Evolutionary conservation across 176 grass and related monocot species (phyloP).

Genomic region (Tillandsia fasciculata): DNA sequence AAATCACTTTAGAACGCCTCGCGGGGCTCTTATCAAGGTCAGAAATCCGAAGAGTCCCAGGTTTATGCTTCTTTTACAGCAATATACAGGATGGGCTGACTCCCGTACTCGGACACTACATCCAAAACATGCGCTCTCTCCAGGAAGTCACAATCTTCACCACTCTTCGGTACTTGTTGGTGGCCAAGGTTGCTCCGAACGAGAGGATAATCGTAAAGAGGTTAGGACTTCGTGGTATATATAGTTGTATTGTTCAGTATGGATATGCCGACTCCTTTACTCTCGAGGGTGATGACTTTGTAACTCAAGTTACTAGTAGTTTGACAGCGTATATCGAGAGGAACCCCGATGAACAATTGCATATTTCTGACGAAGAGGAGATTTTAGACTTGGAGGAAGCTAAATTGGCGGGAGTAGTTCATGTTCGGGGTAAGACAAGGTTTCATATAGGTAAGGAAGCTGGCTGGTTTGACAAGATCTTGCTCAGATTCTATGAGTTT

Average conservation of each 20-base stretch:
- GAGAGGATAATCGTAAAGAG: constrained; percentile 26
- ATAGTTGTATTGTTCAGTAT: constrained; percentile 30
- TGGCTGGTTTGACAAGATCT: constrained; percentile 41
- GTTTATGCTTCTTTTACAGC: constrained; percentile 41
- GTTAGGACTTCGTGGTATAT: constrained; percentile 15
- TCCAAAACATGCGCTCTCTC: constrained; percentile 27
- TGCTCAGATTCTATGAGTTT: constrained; percentile 71
- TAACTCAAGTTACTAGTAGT: constrained; percentile 30
- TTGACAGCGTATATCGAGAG: constrained; percentile 23
- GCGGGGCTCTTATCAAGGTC: background rate
- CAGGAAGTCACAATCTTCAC: constrained; percentile 35
- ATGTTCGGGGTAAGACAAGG: constrained; percentile 65
- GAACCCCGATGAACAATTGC: background rate
- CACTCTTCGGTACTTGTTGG: constrained; percentile 31
- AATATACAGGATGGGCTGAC: constrained; percentile 40
- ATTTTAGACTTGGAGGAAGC: constrained; percentile 38
- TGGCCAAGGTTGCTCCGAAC: constrained; percentile 24
- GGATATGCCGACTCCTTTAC: constrained; percentile 37
- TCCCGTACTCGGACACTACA: constrained; percentile 43
- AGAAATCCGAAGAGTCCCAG: constrained; percentile 5
- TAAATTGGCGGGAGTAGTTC: constrained; percentile 32
- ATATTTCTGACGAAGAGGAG: constrained; percentile 18
- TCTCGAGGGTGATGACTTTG: constrained; percentile 30
- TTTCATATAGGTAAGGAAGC: constrained; percentile 47
- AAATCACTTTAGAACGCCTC: constrained; percentile 18